phyloP scores from a whole-genome alignment of 2,329 filamentous ascomycete species.

The Huntiella moniliformis region DNA sequence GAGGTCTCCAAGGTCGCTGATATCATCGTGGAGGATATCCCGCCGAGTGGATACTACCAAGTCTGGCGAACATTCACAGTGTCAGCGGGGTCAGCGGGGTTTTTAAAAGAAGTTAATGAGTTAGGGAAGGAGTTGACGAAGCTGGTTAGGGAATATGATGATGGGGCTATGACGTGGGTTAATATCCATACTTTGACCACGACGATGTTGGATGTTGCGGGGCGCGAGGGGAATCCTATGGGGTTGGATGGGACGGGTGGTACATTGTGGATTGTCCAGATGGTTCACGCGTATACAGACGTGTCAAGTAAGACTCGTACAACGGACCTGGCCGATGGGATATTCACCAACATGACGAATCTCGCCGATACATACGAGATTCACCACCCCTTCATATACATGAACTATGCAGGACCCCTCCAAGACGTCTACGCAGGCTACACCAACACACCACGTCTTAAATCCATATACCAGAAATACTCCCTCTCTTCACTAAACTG shows the following conservation, averaged over 20 bases:
- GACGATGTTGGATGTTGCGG: slow-evolving; percentile 20
- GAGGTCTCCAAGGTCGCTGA: not conserved
- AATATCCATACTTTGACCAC: slow-evolving; percentile 22
- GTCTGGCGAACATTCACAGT: slow-evolving; percentile 4
- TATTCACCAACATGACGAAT: too few species aligned
- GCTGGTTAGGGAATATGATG: slow-evolving; percentile 12
- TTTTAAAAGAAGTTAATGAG: slow-evolving; percentile 15
- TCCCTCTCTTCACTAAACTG: too few species aligned
- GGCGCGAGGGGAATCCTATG: slow-evolving; percentile 22
- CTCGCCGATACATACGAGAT: too few species aligned
- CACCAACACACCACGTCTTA: too few species aligned
- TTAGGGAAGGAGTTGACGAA: slow-evolving; percentile 19
- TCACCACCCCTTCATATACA: too few species aligned
- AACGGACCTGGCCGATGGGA: too few species aligned
- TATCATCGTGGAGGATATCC: not conserved
- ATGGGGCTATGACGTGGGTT: slow-evolving; percentile 14
- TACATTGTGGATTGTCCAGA: slow-evolving; percentile 14
- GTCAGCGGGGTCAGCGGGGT: slow-evolving; percentile 15
- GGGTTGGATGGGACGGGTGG: slow-evolving; percentile 18
- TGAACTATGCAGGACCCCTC: too few species aligned
- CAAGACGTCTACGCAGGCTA: too few species aligned
- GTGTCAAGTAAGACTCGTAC: not conserved
- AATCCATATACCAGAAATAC: too few species aligned
- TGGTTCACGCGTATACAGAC: slow-evolving; percentile 14
- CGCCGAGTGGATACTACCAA: slow-evolving; percentile 2